Evolutionary conservation across 1,284 basidiomycete genomes (phyloP), one percentile per base, ranked within the genome.

Genomic region (Ustilago tritici): DNA sequence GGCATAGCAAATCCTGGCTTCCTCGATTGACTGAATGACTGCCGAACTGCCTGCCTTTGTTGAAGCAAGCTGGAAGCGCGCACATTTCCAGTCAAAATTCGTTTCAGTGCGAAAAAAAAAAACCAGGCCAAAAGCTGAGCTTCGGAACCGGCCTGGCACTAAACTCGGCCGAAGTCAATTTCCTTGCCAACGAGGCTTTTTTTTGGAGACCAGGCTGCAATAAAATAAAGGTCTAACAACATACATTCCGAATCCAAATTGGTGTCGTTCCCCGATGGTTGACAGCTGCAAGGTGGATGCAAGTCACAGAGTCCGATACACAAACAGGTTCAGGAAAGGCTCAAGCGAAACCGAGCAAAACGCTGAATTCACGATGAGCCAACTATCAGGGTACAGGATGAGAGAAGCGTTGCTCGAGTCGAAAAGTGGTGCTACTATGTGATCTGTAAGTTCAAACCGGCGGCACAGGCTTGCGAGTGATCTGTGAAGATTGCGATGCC

Each of bases 391-490:
- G 17, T 50, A 23, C 49, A 50, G 49, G 28, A 28, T 15, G 49
- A 47, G 14, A 47, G 46, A 14, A 17, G 32, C 53, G 38, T 11
- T 40, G 38, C 38, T 11, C 11, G 15, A 40, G 10, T 17, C 38
- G 38, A 40, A 35, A 15, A 36, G 53, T 34, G 31, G 50, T 2
- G 11, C 12, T 53, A 28, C 50, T 53, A n/a, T 34, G 28, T 32
- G 12, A n/a, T 53, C 50, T 28, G 23, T 28, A 28, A 28, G 19
- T 40, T 60, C n/a, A 60, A 19, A 52, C 23, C 10, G 35, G 19
- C 9, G 61, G 36, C 9, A 60, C 61, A 31, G 61, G 35, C 31
- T 59, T 62, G 31, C 56, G 56, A 17, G 61, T 17, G 31, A 35
- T 40, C 28, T 40, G 61, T 40, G 61, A 38, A 3, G 55, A 34